phyloP scores from a whole-genome alignment of 768 basidiomycete species.

The Cyclocybe aegerita region DNA sequence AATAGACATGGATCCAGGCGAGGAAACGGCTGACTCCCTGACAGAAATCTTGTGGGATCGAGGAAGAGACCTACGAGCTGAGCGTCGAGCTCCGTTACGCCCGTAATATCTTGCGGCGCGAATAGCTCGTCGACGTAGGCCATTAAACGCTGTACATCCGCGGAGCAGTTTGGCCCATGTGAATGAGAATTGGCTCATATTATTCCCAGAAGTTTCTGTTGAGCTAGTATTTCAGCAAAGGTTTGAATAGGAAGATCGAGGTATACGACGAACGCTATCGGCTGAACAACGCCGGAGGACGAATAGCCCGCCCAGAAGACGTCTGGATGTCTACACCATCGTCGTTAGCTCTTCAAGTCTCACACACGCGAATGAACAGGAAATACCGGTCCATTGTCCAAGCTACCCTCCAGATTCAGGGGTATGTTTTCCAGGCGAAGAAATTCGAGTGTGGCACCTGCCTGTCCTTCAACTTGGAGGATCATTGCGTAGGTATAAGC shows the following conservation, averaged over 20 bases:
- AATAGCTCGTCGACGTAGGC: constrained; percentile 59
- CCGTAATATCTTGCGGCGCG: constrained; percentile 35
- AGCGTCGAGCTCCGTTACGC: constrained; percentile 54
- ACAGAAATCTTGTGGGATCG: constrained; percentile 47
- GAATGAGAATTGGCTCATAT: constrained; percentile 64
- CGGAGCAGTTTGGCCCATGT: constrained; percentile 74
- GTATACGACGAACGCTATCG: neutral
- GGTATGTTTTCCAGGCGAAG: too few species aligned
- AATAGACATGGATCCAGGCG: constrained; percentile 8
- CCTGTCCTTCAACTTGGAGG: too few species aligned
- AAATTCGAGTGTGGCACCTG: too few species aligned
- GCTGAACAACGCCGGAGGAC: neutral
- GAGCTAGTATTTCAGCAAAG: too few species aligned
- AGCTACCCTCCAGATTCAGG: too few species aligned
- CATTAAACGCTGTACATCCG: constrained; percentile 64
- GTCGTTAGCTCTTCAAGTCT: too few species aligned
- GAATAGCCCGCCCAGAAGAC: constrained; percentile 2
- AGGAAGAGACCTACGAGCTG: constrained; percentile 60
- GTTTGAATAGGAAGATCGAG: too few species aligned
- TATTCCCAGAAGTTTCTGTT: constrained; percentile 67
- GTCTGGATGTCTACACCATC: neutral
- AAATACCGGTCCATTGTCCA: too few species aligned
- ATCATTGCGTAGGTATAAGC: too few species aligned
- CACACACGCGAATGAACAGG: too few species aligned
- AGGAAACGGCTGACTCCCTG: constrained; percentile 63